Base-by-base conservation (phyloP, 768 basidiomycete species). In the Pleurotus eryngii region DNA sequence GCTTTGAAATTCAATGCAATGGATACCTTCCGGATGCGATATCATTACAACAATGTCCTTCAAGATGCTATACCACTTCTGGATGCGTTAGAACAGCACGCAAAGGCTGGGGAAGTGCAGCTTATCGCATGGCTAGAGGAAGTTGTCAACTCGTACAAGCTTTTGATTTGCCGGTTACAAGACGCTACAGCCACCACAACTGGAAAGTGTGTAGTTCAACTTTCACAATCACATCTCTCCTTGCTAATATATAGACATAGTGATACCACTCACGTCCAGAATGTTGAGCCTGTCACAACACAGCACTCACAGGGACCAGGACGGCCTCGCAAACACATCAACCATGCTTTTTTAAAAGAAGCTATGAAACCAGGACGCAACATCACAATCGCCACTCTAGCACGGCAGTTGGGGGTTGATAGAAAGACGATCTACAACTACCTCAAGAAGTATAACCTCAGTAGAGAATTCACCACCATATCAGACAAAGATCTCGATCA, bases 341-440 rank as follows among this genome's bases (percentile, higher is more conserved):
- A 60, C 35, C 38, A 17, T 17, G 48, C 20, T 8, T 43, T 60
- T 35, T 38, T 60, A 14, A 22, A 20, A 27, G 55, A 49, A 45
- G 59, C 39, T 3, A 24, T 12, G 15, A 27, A 50, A 22, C 38
- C 30, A 18, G 12, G 51, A 14, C 26, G 38, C 5, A n/a, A 50
- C 42, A 30, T 60, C 24, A 47, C 18, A n/a, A 47, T 45, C 3
- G 22, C 55, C 4, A 12, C 51, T 7, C 12, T 60, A 12, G 59
- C 59, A 20, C 20, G 17, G 38, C 11, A 20, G 15, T 38, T 60
- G 17, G 51, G 46, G 14, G 43, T 60, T 24, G 46, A 60, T 43
- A 35, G 56, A 12, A 30, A 54, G 17, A 50, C 49, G 8, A 49
- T 60, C 3, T 27, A 24, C 14, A 12, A 4, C 30, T 27, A 57